These are phyloP conservation scores for Platanus orientalis DNA, from an alignment of 164 flowering plant species.

Conservation along the genomic window DNA sequence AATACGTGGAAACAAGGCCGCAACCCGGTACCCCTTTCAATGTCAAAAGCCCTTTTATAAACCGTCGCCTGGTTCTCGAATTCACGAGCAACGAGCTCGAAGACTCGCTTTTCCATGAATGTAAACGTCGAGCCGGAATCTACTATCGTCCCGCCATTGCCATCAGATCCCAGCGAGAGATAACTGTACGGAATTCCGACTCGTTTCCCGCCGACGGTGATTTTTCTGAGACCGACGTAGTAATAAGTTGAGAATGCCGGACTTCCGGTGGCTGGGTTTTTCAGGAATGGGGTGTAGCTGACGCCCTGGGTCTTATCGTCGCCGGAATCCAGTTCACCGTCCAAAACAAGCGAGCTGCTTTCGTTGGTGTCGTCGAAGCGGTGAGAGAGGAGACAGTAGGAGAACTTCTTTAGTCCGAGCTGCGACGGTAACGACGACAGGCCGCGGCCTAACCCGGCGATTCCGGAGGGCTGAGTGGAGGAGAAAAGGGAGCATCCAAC, in stretches of 20 bases:
- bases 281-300: constrained; percentile 54
- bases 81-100: constrained; percentile 42
- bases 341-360: constrained; percentile 40
- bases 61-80: constrained; percentile 41
- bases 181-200: constrained; percentile 49
- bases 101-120: constrained; percentile 51
- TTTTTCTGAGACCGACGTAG: constrained; percentile 47
- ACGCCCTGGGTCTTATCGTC: constrained; percentile 25
- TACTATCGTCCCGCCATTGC: constrained; percentile 68
- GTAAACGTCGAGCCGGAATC: constrained; percentile 84
- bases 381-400: constrained; percentile 67
- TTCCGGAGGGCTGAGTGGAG: constrained; percentile 41
- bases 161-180: constrained; percentile 43
- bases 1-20: constrained; percentile 59
- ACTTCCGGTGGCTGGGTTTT: constrained; percentile 33
- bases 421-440: constrained; percentile 47
- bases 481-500: constrained; percentile 63
- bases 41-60: constrained; percentile 29
- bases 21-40: constrained; percentile 42
- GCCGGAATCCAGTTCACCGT: constrained; percentile 23
- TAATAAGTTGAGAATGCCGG: constrained; percentile 46
- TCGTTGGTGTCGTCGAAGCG: constrained; percentile 44
- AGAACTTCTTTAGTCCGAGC: constrained; percentile 40
- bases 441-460: constrained; percentile 66
- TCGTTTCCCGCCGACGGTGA: constrained; percentile 49